These are phyloP conservation scores for Solanum hybrid DNA, from an alignment of 305 asterid genomes.

Conservation along the genomic window DNA sequence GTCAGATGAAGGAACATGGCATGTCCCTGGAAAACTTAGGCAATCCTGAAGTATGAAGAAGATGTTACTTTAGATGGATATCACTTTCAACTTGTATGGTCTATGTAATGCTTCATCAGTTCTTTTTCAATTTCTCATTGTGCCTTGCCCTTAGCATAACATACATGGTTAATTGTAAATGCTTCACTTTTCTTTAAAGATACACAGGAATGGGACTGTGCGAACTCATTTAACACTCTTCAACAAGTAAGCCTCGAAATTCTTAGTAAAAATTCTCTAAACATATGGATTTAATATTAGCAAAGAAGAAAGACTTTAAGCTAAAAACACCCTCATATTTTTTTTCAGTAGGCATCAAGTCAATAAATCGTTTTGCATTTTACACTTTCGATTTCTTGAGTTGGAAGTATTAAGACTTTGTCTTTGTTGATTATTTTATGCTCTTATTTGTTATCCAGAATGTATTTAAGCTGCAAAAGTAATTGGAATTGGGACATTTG, in stretches of 20 bases:
- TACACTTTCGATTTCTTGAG: background rate
- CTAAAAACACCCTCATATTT: no score
- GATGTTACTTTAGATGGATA: background rate
- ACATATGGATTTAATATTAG: background rate
- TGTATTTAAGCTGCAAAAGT: background rate
- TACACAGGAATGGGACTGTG: no score
- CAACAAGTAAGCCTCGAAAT: background rate
- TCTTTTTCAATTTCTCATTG: background rate
- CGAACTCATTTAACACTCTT: background rate
- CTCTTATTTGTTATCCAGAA: background rate
- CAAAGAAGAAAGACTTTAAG: no score
- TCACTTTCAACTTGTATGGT: background rate
- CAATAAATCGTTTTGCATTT: background rate
- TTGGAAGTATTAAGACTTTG: background rate
- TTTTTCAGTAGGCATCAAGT: background rate
- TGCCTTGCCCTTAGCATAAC: background rate
- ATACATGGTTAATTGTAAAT: background rate
- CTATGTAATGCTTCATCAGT: background rate
- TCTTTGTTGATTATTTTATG: background rate
- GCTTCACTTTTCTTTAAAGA: background rate
- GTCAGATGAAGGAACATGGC: no score
- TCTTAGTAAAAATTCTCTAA: background rate
- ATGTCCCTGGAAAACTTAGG: background rate
- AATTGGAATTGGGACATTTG: background rate
- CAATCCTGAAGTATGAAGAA: background rate